Conservation (phyloP, 208 protist genomes). For the Trypanosoma cruzi region DNA sequence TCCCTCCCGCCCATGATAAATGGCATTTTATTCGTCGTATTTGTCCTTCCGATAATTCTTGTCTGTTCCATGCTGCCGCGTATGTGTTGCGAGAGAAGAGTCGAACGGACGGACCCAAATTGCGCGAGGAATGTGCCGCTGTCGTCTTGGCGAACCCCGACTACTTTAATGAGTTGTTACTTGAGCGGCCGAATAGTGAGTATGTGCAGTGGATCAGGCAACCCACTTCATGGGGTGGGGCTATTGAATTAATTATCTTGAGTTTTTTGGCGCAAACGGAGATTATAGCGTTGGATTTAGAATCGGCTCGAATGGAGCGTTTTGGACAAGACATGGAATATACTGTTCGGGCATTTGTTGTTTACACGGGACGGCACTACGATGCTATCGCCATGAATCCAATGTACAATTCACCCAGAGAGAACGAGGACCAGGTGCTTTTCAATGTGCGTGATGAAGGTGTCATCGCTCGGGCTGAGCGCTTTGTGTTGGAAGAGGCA, state of each 20-base stretch:
- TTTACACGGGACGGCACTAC: conserved; percentile 96
- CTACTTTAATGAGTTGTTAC: conserved; percentile 78
- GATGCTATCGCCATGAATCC: conserved; percentile 92
- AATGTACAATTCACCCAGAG: conserved; percentile 60
- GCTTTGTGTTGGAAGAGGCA: conserved; percentile 83
- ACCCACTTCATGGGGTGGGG: conserved; percentile 91
- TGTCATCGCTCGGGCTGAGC: conserved; percentile 67
- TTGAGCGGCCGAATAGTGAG: conserved; percentile 43
- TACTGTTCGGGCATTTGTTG: conserved; percentile 81
- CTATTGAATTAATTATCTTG: conserved; percentile 92
- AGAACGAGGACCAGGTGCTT: conserved; percentile 85
- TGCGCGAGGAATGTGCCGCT: conserved; percentile 83
- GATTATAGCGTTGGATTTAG: conserved; percentile 88
- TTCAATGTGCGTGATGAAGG: conserved; percentile 84
- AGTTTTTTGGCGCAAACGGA: conserved; percentile 85
- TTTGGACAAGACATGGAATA: conserved; percentile 89
- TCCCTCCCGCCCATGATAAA: conserved; percentile 69
- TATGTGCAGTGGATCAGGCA: conserved; percentile 82
- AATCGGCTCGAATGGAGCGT: conserved; percentile 71
- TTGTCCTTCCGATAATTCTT: conserved; percentile 95
- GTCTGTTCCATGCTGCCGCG: conserved; percentile 93
- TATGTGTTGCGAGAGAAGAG: conserved; percentile 92
- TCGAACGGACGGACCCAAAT: conserved; percentile 55
- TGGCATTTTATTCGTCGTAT: conserved; percentile 86
- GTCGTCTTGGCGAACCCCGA: conserved; percentile 73